Base-by-base conservation (phyloP, 169 alveolate species). In the Ichthyophthirius multifiliis region DNA sequence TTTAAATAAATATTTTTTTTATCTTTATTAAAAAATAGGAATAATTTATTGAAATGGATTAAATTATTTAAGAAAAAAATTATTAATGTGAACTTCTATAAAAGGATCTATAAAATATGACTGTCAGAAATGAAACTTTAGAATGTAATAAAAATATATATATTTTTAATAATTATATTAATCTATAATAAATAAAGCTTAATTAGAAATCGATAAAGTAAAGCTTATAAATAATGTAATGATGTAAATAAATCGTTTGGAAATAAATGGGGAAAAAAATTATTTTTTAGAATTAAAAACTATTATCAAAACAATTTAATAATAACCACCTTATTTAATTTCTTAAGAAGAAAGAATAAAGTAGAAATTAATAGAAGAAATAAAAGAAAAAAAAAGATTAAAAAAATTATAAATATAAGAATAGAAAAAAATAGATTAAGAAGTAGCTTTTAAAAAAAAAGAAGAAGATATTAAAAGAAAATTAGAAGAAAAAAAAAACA, bases 271-370 rank as follows among this genome's bases (percentile, higher is more conserved):
- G 31, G 71, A 55, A 27, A 6, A 55, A 55, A 39, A 55, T 27
- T 55, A 55, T 55, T 7, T 55, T 18, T 23, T 55, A 20, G 71
- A 55, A 18, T 23, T 55, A 7, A 55, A 55, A 27, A 55, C 23
- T 10, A 1, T 55, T 27, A 55, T 55, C 13, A 55, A 55, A 4
- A 55, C 7, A 4, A 55, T 55, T 4, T 27, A 55, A 27, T 34
- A 55, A 27, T 34, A 39, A 27, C 71, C 71, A 10, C 71, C 71
- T 3, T 10, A 27, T 23, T 27, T 55, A 23, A 55, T 55, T 27
- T 55, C 71, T 55, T 55, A 55, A 23, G 71, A 34, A 27, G 71
- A 55, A 55, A 55, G 71, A 55, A n/a, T n/a, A n/a, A n/a, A n/a
- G n/a, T n/a, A n/a, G n/a, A n/a, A n/a, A n/a, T n/a, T n/a, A n/a